These are phyloP conservation scores for Sphaerobolus stellatus DNA, from an alignment of 1,284 basidiomycete genomes.

Conservation along the genomic window DNA sequence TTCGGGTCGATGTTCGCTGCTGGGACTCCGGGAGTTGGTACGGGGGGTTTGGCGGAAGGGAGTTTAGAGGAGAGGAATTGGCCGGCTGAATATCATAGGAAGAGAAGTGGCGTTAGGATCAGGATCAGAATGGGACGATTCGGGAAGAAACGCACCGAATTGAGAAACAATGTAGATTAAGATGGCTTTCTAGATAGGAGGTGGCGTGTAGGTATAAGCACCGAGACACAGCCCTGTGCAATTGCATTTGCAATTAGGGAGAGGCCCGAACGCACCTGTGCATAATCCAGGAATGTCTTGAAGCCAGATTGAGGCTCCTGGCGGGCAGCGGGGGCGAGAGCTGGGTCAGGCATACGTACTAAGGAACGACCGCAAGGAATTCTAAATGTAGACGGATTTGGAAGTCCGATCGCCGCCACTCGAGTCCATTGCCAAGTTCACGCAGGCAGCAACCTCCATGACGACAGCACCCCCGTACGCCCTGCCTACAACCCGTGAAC, in stretches of 20 bases:
- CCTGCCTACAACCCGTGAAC: constrained; percentile 67
- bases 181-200: constrained; percentile 57
- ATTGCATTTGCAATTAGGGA: neutral
- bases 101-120: constrained; percentile 35
- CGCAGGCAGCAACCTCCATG: too few species aligned
- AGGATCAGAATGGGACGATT: constrained; percentile 6
- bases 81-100: constrained; percentile 32
- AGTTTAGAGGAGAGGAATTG: constrained; percentile 22
- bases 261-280: constrained; percentile 43
- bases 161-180: constrained; percentile 62
- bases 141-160: constrained; percentile 41
- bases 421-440: too few species aligned
- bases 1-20: too few species aligned
- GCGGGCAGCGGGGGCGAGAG: neutral
- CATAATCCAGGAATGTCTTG: constrained; percentile 38
- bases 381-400: too few species aligned
- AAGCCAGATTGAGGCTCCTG: constrained; percentile 28
- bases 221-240: constrained; percentile 7
- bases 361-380: too few species aligned
- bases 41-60: constrained; percentile 26
- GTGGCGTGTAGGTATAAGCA: constrained; percentile 4
- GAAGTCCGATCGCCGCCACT: constrained; percentile 54
- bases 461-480: too few species aligned
- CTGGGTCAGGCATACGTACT: too few species aligned
- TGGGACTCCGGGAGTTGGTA: constrained; percentile 24